phyloP scores from a whole-genome alignment of 345 rosid species.

The Crucihimalaya himalaica region DNA sequence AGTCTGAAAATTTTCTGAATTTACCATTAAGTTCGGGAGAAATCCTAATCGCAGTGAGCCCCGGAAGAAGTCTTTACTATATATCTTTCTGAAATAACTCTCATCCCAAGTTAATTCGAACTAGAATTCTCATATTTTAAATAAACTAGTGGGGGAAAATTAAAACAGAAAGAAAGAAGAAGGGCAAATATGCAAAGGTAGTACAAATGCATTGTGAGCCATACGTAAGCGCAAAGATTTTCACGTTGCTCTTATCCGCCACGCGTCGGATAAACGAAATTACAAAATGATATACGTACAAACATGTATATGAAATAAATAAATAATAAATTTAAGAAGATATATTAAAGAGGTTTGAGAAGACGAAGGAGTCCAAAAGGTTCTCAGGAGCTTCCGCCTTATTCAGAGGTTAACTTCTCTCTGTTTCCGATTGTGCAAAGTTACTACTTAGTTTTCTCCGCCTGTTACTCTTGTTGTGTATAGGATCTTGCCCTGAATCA shows the following conservation, averaged over 20 bases:
- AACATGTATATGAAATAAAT: background rate
- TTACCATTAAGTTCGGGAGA: background rate
- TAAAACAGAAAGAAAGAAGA: background rate
- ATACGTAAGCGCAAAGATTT: slow-evolving; percentile 30
- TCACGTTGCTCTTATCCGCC: slow-evolving; percentile 70
- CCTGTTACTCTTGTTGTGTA: slow-evolving; percentile 3
- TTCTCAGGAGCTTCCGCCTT: slow-evolving; percentile 35
- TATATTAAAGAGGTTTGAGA: slow-evolving; percentile 38
- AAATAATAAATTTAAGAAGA: background rate
- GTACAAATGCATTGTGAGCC: slow-evolving; percentile 34
- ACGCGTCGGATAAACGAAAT: slow-evolving; percentile 40
- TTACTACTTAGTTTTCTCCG: slow-evolving; percentile 29
- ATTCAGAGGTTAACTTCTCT: slow-evolving; percentile 36
- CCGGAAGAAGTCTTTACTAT: too few species aligned
- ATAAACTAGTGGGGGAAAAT: background rate
- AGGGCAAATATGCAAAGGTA: slow-evolving; percentile 18
- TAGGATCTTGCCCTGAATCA: slow-evolving; percentile 9
- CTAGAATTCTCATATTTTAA: background rate
- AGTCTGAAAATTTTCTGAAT: too few species aligned
- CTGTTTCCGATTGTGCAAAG: background rate
- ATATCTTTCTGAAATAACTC: background rate
- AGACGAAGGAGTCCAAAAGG: slow-evolving; percentile 27
- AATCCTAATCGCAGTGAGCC: too few species aligned
- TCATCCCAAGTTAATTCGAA: too few species aligned
- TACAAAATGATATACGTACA: slow-evolving; percentile 2